Evolutionary conservation across 371 early-diverging fungal genomes (phyloP).

Genomic region (Coemansia sp.): DNA sequence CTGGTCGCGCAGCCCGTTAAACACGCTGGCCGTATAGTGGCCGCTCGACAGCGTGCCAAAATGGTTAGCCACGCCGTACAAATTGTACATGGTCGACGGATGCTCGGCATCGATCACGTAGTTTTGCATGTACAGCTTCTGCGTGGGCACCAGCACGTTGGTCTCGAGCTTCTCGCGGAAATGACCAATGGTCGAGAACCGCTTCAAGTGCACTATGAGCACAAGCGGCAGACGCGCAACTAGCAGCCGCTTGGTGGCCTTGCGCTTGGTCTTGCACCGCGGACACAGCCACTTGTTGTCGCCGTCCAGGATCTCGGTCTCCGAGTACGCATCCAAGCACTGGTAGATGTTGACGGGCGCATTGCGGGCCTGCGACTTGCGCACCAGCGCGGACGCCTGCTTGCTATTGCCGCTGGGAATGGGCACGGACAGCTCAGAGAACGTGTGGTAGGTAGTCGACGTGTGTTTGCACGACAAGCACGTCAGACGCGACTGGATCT

Average conservation of each 20-base stretch:
- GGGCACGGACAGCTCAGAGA: constrained; percentile 91
- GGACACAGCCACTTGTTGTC: constrained; percentile 93
- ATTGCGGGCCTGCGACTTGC: constrained; percentile 19
- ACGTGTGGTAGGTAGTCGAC: constrained; percentile 87
- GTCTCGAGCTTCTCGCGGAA: constrained; percentile 92
- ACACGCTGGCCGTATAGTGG: constrained; percentile 93
- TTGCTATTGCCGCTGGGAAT: constrained; percentile 61
- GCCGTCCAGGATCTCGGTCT: constrained; percentile 81
- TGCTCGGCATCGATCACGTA: constrained; percentile 31
- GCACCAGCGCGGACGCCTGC: constrained; percentile 8
- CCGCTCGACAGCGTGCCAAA: constrained; percentile 90
- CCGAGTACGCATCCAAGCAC: constrained; percentile 83
- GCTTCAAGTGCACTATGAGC: constrained; percentile 87
- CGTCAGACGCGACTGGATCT: constrained; percentile 63
- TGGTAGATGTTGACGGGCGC: constrained; percentile 62
- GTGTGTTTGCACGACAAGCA: constrained; percentile 55
- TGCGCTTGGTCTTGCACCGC: constrained; percentile 70
- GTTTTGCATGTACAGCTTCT: constrained; percentile 54
- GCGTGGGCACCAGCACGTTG: constrained; percentile 79
- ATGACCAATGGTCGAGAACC: constrained; percentile 91
- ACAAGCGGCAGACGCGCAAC: constrained; percentile 84
- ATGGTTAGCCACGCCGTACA: constrained; percentile 96
- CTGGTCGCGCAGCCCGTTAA: constrained; percentile 69
- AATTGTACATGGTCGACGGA: constrained; percentile 61
- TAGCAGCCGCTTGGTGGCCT: constrained; percentile 73